Percentiles rank a stretch among this genome's conserved stretches.
phyloP scores from a whole-genome alignment of 2,329 filamentous ascomycete species.

The Fusarium stilboides region DNA sequence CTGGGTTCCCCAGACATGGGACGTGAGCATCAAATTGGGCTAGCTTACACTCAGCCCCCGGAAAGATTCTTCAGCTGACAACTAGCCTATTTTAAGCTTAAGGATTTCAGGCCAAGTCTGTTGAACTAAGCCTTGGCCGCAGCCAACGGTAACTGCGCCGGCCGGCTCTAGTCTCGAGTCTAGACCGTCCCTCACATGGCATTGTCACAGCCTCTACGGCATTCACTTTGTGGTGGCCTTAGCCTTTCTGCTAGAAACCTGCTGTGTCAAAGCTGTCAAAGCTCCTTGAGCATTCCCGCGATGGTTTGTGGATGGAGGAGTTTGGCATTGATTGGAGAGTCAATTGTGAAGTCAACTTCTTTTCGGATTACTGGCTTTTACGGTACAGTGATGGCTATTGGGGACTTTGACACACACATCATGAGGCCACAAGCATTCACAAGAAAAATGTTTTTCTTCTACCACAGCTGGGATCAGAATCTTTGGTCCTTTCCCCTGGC shows the following conservation, averaged over 20 bases:
- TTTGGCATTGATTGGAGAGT: background rate
- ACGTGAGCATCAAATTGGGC: conserved; percentile 28
- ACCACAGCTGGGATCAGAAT: too few species aligned
- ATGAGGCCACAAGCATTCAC: background rate
- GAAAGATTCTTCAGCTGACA: conserved; percentile 11
- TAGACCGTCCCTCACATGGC: conserved; percentile 6
- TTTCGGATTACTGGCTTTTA: background rate
- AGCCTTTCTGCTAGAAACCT: background rate
- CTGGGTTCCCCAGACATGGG: background rate
- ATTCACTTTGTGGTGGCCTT: background rate
- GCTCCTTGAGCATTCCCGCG: background rate
- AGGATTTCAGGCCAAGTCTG: conserved; percentile 15
- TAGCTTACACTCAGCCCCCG: conserved; percentile 28
- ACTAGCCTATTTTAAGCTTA: conserved; percentile 43
- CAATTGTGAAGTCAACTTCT: background rate
- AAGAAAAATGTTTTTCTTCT: background rate
- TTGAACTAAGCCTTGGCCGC: background rate
- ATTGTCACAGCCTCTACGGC: background rate
- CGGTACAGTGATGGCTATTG: background rate
- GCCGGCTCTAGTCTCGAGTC: background rate
- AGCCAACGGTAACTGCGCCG: conserved; percentile 10
- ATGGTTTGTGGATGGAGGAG: conserved; percentile 5
- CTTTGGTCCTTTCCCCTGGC: background rate
- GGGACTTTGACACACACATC: background rate
- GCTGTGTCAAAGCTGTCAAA: background rate